phyloP scores from a whole-genome alignment of 768 basidiomycete species.

The Saitozyma sp. region DNA sequence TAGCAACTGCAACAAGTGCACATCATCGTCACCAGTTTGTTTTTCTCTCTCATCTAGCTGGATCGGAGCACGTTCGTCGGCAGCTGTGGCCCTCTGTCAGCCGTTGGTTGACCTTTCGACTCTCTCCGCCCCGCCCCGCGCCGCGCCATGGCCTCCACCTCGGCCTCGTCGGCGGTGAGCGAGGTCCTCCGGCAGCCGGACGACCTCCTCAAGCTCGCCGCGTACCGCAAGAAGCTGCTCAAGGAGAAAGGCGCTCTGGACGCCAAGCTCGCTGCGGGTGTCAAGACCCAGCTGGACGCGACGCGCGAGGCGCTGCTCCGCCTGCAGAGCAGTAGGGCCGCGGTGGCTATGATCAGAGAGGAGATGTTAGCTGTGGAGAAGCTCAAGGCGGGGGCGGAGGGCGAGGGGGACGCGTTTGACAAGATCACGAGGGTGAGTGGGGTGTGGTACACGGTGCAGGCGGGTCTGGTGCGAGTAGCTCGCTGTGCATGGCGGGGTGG shows the following conservation, averaged over 20 bases:
- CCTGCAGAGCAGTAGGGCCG: constrained; percentile 47
- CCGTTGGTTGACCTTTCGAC: too few relatives aligned
- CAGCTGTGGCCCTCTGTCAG: too few relatives aligned
- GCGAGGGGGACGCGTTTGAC: constrained; percentile 84
- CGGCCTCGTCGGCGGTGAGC: constrained; percentile 33
- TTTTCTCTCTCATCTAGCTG: too few relatives aligned
- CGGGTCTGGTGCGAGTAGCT: not conserved
- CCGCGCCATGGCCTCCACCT: constrained; percentile 23
- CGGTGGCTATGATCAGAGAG: constrained; percentile 40
- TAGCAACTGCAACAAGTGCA: too few relatives aligned
- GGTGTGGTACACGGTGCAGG: not conserved
- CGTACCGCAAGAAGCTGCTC: constrained; percentile 88
- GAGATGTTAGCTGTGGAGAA: constrained; percentile 60
- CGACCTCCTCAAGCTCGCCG: constrained; percentile 82
- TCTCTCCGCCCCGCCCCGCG: too few relatives aligned
- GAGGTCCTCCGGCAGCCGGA: constrained; percentile 92
- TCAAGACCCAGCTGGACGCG: constrained; percentile 87
- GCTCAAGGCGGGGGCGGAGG: constrained; percentile 71
- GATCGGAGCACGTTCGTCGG: too few relatives aligned
- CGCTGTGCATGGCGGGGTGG: too few relatives aligned
- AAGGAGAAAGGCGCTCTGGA: constrained; percentile 96
- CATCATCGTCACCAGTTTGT: too few relatives aligned
- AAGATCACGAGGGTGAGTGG: constrained; percentile 81
- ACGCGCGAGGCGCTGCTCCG: constrained; percentile 72
- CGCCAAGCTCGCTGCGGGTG: constrained; percentile 81